Base-by-base conservation (phyloP, 2,329 filamentous ascomycete species). In the Gliomastix tumulicola region DNA sequence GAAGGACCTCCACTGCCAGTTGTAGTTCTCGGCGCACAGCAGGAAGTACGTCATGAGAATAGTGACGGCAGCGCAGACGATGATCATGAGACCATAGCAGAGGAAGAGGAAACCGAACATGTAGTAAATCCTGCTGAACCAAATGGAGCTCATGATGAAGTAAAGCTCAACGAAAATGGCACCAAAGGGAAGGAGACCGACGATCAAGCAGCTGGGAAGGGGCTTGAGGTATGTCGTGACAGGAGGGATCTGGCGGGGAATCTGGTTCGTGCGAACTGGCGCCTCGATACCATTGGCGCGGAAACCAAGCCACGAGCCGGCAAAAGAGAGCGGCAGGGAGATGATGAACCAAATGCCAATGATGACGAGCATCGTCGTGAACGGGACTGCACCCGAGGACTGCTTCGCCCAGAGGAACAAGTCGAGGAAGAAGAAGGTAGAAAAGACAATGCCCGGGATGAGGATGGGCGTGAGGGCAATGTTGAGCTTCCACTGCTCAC, bases 41-140 rank as follows among this genome's bases (percentile, higher is more conserved):
- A 98, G 59, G 69, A 97, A 97, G 64, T 98, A 98, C 0, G 96
- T 86, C 74, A 97, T 82, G 15, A 98, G 69, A 8, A 97, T 82
- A 1, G 92, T 97, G 28, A 94, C 90, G 1, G 89, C 83, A 0
- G 90, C 90, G 41, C 84, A 88, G 2, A 92, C 97, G 50, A 95
- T 84, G 49, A 97, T 88, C 88, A 98, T 96, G 34, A 98, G 76
- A 10, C 86, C 89, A 55, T 95, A 98, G 71, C 89, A 96, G 39
- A 98, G 75, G 71, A 98, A 98, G 23, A 98, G 69, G 73, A 98
- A 98, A 17, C 92, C 92, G 53, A 98, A 98, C 92, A 98, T 98
- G 74, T 98, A 98, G 72, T 98, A 98, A 47, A 98, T 92, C 63
- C 92, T 88, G 68, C 83, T 90, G 63, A 94, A 95, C 92, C 92